phyloP scores from a whole-genome alignment of 352 stramenopile species.

The Phytophthora cajani region DNA sequence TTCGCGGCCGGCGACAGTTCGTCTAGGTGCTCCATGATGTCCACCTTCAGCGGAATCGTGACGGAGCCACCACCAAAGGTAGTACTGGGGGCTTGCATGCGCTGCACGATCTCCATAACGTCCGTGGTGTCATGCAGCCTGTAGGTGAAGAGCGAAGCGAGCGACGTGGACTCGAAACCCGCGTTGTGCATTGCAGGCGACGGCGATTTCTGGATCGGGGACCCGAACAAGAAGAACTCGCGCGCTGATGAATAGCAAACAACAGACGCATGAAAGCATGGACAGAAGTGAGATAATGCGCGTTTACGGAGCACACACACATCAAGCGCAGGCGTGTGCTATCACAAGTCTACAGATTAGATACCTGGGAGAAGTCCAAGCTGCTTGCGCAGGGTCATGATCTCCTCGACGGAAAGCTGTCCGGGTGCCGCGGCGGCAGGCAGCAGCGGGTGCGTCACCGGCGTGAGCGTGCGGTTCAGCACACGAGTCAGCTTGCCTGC shows the following conservation, averaged over 20 bases:
- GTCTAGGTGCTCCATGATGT: slow-evolving; percentile 95
- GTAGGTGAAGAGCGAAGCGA: slow-evolving; percentile 92
- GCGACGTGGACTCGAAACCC: slow-evolving; percentile 86
- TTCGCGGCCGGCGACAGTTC: slow-evolving; percentile 92
- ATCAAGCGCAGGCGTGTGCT: slow-evolving; percentile 7
- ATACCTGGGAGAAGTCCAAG: slow-evolving; percentile 87
- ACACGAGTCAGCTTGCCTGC: slow-evolving; percentile 94
- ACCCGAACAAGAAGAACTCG: slow-evolving; percentile 96
- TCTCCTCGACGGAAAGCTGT: slow-evolving; percentile 95
- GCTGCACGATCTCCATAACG: slow-evolving; percentile 48
- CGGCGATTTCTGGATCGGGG: slow-evolving; percentile 96
- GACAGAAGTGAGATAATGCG: slow-evolving; percentile 31
- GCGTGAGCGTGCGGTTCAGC: slow-evolving; percentile 95
- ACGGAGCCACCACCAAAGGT: slow-evolving; percentile 96
- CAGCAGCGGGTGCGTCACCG: slow-evolving; percentile 95
- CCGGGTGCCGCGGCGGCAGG: slow-evolving; percentile 94
- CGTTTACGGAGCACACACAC: slow-evolving; percentile 22
- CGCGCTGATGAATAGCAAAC: slow-evolving; percentile 45
- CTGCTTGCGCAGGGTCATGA: slow-evolving; percentile 88
- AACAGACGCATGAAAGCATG: slow-evolving; percentile 18
- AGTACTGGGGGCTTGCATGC: slow-evolving; percentile 42
- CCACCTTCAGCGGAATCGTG: slow-evolving; percentile 98
- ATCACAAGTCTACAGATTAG: slow-evolving; percentile 41
- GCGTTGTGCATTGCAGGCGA: slow-evolving; percentile 98
- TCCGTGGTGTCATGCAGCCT: slow-evolving; percentile 77